Evolutionary conservation across 768 basidiomycete species (phyloP), one percentile per base, ranked within the genome.

Genomic region (Gautieria morchelliformis): DNA sequence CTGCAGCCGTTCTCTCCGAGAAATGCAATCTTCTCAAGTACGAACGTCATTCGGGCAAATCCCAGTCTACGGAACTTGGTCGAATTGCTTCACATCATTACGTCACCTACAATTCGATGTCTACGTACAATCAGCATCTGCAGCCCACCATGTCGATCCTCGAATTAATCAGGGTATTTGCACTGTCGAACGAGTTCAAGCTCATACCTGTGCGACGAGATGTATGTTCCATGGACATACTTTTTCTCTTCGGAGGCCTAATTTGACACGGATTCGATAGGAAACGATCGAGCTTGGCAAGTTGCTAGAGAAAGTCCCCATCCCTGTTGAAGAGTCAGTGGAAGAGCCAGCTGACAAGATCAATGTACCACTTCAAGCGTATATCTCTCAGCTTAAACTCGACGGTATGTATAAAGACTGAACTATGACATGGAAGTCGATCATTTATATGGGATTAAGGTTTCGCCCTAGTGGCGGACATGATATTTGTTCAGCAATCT

Each of bases 311-410:
- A 81, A 93, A 1, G 95, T 98, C 0, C 95, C 95, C 1, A 93
- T 99, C 45, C 96, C 96, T 0, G 88, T 98, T 63, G 98, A 98
- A 71, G 96, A 99, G 70, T 78, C 84, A 52, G 92, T 95, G 5
- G 95, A 99, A 59, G 95, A 99, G 64, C 92, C 93, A 0, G 88
- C 93, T 0, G 89, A 95, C 7, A 99, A 99, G 73, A 93, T 97
- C 69, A 98, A 98, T 63, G 95, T 97, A 2, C 76, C 97, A 0
- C 74, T 99, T 1, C 95, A 99, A 66, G 85, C 94, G 0, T 98
- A 89, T 68, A 92, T 98, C 61, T 96, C 93, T 0, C 84, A 90
- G 58, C 81, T 97, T 50, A 97, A 93, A 70, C 79, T 99, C 3
- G 91, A 95, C 61, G 93, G 89, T 75, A 56, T 9, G 74, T 60